Conservation (phyloP, 768 basidiomycete genomes). For the Boletus speciosus region DNA sequence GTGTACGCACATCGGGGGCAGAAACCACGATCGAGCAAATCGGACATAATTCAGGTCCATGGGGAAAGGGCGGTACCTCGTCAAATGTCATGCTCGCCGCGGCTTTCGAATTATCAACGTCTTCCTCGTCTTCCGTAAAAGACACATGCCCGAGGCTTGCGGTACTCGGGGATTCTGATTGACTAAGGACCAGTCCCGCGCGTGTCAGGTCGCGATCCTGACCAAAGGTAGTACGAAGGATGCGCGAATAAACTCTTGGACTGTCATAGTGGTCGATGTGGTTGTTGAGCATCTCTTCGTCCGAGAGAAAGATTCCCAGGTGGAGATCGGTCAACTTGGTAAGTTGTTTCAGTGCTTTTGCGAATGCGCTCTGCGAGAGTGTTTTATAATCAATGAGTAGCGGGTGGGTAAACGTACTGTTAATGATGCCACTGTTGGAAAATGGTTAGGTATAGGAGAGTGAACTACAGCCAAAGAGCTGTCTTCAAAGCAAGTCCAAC, state of each 20-base stretch:
- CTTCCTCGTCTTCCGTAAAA: conserved; percentile 18
- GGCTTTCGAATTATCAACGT: neutral
- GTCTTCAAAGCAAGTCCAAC: conserved; percentile 64
- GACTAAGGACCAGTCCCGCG: conserved; percentile 21
- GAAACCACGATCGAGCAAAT: conserved; percentile 34
- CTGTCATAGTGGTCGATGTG: conserved; percentile 37
- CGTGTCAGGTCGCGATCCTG: neutral
- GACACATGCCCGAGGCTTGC: conserved; percentile 17
- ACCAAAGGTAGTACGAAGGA: conserved; percentile 9
- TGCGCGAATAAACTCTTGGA: conserved; percentile 20
- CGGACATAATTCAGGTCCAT: conserved; percentile 32
- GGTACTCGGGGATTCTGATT: conserved; percentile 15
- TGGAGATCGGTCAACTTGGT: conserved; percentile 47
- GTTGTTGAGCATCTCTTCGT: conserved; percentile 44
- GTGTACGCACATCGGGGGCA: conserved; percentile 33
- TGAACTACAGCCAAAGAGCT: conserved; percentile 51
- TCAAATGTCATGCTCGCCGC: neutral
- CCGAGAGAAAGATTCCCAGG: conserved; percentile 63
- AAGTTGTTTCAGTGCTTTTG: conserved; percentile 44
- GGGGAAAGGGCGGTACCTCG: conserved; percentile 26
- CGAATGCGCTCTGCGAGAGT: conserved; percentile 39
- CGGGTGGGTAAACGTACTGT: conserved; percentile 43
- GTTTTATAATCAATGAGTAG: neutral
- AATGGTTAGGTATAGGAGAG: conserved; percentile 60
- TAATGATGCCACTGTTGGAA: conserved; percentile 39